Percentiles rank a stretch among this genome's conserved stretches.
Conservation (phyloP, 2,329 filamentous ascomycete species). For the Huntiella bhutanensis region DNA sequence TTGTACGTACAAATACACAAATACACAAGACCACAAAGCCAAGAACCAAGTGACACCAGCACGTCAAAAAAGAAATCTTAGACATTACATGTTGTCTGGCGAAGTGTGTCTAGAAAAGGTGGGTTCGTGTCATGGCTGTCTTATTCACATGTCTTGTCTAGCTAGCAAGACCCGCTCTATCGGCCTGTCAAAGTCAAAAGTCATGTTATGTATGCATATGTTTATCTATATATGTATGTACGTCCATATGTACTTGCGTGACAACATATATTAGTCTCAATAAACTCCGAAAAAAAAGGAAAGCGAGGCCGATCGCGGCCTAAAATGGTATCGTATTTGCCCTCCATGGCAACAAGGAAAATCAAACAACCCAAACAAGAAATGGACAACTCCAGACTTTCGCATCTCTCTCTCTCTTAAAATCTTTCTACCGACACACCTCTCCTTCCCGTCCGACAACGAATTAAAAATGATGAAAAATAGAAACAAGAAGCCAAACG, state of each 20-base stretch:
- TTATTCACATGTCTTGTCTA: too few relatives aligned
- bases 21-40: too few relatives aligned
- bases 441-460: neutral
- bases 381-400: constrained; percentile 1
- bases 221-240: neutral
- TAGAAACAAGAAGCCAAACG: constrained; percentile 1
- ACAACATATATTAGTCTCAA: neutral
- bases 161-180: neutral
- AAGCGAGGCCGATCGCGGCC: constrained; percentile 5
- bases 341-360: constrained; percentile 4
- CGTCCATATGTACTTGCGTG: neutral
- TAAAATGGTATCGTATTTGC: constrained; percentile 11
- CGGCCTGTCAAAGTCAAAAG: neutral
- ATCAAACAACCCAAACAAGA: constrained; percentile 11
- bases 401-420: neutral
- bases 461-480: constrained; percentile 5
- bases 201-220: neutral
- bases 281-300: neutral
- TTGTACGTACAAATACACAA: too few relatives aligned
- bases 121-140: too few relatives aligned
- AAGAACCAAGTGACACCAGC: too few relatives aligned
- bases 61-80: too few relatives aligned
- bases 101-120: too few relatives aligned
- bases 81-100: too few relatives aligned
- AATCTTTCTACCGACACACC: neutral